A percentile compares a stretch with the other conserved stretches of the same genome.
These are phyloP conservation scores for Chlorella ohadii DNA, from an alignment of 139 green algal species.

Conservation along the genomic window DNA sequence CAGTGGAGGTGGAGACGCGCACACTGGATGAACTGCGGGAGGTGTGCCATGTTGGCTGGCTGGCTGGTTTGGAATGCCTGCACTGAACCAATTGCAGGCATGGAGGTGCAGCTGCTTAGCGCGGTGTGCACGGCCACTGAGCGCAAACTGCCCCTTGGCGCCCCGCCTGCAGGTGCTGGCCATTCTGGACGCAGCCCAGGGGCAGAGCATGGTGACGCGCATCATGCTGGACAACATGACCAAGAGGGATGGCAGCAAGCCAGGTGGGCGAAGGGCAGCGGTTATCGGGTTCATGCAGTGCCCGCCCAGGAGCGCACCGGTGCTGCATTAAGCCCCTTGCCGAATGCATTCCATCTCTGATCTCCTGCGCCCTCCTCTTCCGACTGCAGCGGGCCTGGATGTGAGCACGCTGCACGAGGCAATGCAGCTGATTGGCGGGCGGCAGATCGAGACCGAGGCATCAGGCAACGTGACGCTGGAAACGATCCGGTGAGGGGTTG, in stretches of 20 bases:
- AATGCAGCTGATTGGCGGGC: slow-evolving; percentile 56
- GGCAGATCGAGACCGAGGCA: slow-evolving; percentile 90
- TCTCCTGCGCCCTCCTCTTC: neutral
- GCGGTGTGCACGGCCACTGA: too few species aligned
- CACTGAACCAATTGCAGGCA: too few species aligned
- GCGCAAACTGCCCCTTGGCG: too few species aligned
- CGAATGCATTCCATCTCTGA: too few species aligned
- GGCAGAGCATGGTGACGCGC: slow-evolving; percentile 57
- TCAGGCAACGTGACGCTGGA: slow-evolving; percentile 94
- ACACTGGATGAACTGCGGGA: slow-evolving; percentile 92
- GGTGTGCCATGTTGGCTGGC: slow-evolving; percentile 45
- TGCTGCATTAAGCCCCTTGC: too few species aligned
- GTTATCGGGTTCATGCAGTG: too few species aligned
- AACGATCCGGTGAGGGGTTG: slow-evolving; percentile 60
- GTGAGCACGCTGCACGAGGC: slow-evolving; percentile 77
- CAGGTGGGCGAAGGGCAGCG: slow-evolving; percentile 21
- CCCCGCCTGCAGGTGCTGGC: slow-evolving; percentile 38
- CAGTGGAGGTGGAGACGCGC: slow-evolving; percentile 93
- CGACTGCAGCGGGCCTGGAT: slow-evolving; percentile 79
- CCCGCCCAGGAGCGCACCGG: too few species aligned
- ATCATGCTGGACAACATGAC: slow-evolving; percentile 99
- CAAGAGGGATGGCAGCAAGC: slow-evolving; percentile 32
- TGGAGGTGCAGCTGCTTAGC: too few species aligned
- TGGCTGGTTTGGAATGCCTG: neutral
- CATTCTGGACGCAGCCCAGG: slow-evolving; percentile 41